phyloP scores from a whole-genome alignment of 306 rosid genomes.

The Lathyrus tuberosus region DNA sequence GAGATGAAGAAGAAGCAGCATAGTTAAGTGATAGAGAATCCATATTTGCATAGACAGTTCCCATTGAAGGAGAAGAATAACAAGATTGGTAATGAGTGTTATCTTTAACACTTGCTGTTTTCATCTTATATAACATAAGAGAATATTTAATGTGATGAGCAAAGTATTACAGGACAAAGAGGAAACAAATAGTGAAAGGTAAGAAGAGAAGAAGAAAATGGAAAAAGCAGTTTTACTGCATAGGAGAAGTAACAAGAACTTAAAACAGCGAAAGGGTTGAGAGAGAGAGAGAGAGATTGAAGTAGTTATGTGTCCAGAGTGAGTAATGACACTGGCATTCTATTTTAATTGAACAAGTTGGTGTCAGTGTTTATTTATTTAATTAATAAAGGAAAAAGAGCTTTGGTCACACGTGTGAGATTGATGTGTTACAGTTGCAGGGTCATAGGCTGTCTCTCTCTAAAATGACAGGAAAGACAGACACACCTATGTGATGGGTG shows the following conservation, averaged over 20 bases:
- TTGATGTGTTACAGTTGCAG: conserved; percentile 47
- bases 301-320: conserved; percentile 61
- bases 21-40: conserved; percentile 69
- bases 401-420: conserved; percentile 73
- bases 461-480: conserved; percentile 68
- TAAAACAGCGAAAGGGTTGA: conserved; percentile 38
- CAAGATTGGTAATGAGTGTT: conserved; percentile 12
- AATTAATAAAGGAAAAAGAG: background rate
- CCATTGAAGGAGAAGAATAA: conserved; percentile 53
- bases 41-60: conserved; percentile 68
- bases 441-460: conserved; percentile 63
- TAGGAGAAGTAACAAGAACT: conserved; percentile 26
- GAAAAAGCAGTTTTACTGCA: conserved; percentile 22
- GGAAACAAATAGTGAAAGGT: conserved; percentile 34
- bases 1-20: conserved; percentile 57
- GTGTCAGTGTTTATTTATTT: conserved; percentile 33
- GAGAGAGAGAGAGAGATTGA: too few relatives aligned
- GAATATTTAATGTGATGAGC: conserved; percentile 1
- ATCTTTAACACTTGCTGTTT: too few relatives aligned
- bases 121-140: background rate
- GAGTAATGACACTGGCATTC: conserved; percentile 46
- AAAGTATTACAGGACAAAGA: conserved; percentile 10
- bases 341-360: conserved; percentile 41
- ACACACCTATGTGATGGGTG: conserved; percentile 44
- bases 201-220: conserved; percentile 3